Conservation (phyloP, 805 yeast species). For the Hanseniaspora mollemarum region DNA sequence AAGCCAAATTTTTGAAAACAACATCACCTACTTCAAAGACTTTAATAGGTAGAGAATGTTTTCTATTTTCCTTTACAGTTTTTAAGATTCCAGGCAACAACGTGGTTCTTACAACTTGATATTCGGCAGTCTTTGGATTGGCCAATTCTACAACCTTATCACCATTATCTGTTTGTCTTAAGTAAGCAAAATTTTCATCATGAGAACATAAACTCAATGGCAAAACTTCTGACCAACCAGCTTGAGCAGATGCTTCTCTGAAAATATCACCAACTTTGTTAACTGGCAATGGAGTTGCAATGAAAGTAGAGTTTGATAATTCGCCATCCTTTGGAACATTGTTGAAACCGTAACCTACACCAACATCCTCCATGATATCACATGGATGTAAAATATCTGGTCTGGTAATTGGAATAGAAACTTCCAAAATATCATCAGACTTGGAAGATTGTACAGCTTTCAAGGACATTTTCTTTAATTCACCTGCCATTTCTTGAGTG, state of each 20-base stretch:
- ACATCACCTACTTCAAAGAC: slow-evolving; percentile 95
- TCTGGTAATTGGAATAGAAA: slow-evolving; percentile 82
- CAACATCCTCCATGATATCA: slow-evolving; percentile 98
- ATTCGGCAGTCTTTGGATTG: slow-evolving; percentile 92
- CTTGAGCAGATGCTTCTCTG: slow-evolving; percentile 81
- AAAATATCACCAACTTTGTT: slow-evolving; percentile 85
- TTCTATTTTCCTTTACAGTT: slow-evolving; percentile 90
- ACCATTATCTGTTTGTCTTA: slow-evolving; percentile 61
- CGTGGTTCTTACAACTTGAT: slow-evolving; percentile 94
- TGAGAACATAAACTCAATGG: slow-evolving; percentile 93
- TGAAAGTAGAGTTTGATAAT: slow-evolving; percentile 59
- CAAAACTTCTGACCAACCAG: slow-evolving; percentile 92
- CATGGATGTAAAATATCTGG: slow-evolving; percentile 93
- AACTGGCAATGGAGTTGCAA: slow-evolving; percentile 80
- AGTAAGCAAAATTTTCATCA: slow-evolving; percentile 87
- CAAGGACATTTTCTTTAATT: slow-evolving; percentile 74
- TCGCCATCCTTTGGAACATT: slow-evolving; percentile 71
- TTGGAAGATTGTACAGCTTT: slow-evolving; percentile 42
- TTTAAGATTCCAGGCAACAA: slow-evolving; percentile 88
- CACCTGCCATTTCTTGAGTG: slow-evolving; percentile 52
- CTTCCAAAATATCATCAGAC: slow-evolving; percentile 37
- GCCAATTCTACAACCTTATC: slow-evolving; percentile 79
- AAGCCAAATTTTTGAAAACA: slow-evolving; percentile 63
- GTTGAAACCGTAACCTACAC: slow-evolving; percentile 90
- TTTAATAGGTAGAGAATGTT: slow-evolving; percentile 85